These are phyloP conservation scores for Isabelozyma rhagii DNA, from an alignment of 805 yeast genomes.

Conservation along the genomic window DNA sequence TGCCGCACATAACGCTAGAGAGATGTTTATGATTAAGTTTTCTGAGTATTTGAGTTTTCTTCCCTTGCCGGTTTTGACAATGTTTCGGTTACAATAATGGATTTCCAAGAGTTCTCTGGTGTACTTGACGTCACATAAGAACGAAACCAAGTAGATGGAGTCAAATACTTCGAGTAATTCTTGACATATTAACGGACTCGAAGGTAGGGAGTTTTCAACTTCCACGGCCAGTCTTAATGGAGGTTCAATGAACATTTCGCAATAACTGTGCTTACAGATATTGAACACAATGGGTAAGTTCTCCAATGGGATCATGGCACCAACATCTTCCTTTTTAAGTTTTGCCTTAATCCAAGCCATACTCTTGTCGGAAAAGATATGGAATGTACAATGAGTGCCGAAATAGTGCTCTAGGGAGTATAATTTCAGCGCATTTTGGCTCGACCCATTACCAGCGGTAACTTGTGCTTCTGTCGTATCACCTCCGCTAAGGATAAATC, in stretches of 20 bases:
- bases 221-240: not conserved
- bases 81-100: slow-evolving; percentile 14
- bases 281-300: slow-evolving; percentile 25
- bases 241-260: slow-evolving; percentile 24
- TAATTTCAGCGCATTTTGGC: not conserved
- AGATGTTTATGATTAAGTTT: slow-evolving; percentile 29
- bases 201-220: slow-evolving; percentile 16
- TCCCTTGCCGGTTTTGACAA: slow-evolving; percentile 5
- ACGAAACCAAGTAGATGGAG: slow-evolving; percentile 16
- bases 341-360: slow-evolving; percentile 27
- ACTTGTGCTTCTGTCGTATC: not conserved
- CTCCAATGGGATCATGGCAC: slow-evolving; percentile 21
- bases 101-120: slow-evolving; percentile 18
- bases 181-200: slow-evolving; percentile 7
- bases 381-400: slow-evolving; percentile 35
- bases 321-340: slow-evolving; percentile 18
- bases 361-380: slow-evolving; percentile 32
- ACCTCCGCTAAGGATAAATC: not conserved
- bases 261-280: slow-evolving; percentile 10
- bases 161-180: slow-evolving; percentile 3
- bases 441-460: not conserved
- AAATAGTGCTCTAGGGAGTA: slow-evolving; percentile 18
- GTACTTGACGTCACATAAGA: slow-evolving; percentile 13
- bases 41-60: slow-evolving; percentile 26
- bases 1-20: slow-evolving; percentile 16